Conservation (phyloP, 169 alveolate genomes). For the Plasmodium berghei region DNA sequence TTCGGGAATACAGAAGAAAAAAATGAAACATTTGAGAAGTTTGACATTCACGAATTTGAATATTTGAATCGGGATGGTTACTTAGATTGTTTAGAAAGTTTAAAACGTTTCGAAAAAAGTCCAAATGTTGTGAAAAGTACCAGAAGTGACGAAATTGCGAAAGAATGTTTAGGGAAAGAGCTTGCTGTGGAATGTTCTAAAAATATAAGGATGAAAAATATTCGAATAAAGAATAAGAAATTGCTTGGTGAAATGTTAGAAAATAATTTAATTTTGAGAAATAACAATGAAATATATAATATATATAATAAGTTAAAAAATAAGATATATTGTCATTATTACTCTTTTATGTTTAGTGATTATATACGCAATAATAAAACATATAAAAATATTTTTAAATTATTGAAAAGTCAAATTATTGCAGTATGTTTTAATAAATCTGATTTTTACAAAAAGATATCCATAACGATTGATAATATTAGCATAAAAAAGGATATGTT, state of each 20-base stretch:
- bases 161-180: too few species aligned
- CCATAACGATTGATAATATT: constrained; percentile 21
- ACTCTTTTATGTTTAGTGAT: constrained; percentile 8
- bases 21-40: not conserved
- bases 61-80: not conserved
- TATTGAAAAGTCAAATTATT: constrained; percentile 14
- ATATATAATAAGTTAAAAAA: constrained; percentile 16
- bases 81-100: too few species aligned
- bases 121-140: too few species aligned
- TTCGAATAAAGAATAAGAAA: too few species aligned
- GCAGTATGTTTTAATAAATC: constrained; percentile 24
- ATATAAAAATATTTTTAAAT: constrained; percentile 14
- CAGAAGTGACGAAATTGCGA: too few species aligned
- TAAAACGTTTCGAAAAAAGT: too few species aligned
- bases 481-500: constrained; percentile 19
- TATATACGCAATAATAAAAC: constrained; percentile 18
- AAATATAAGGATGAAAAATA: too few species aligned
- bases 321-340: constrained; percentile 32
- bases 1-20: not conserved
- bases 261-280: not conserved
- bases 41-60: not conserved
- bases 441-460: constrained; percentile 38
- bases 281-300: not conserved
- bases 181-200: too few species aligned
- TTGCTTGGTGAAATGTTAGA: too few species aligned